Conservation (phyloP, 1,139 yeast genomes). For the Blastobotrys indianensis region DNA sequence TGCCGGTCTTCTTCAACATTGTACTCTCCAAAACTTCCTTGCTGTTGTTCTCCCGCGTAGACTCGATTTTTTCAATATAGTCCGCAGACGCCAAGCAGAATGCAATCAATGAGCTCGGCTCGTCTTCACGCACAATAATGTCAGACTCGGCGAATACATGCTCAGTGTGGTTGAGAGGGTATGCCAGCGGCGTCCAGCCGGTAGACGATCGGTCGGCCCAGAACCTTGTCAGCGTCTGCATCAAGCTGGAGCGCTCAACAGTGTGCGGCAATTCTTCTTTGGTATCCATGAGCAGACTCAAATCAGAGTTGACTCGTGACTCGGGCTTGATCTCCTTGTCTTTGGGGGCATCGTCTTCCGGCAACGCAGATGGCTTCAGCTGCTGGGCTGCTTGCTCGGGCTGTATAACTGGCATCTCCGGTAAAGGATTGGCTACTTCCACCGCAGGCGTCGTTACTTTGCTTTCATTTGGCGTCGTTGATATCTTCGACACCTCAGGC, state of each 20-base stretch:
- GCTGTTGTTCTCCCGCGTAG: constrained; percentile 10
- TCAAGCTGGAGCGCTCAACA: constrained; percentile 67
- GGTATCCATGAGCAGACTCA: constrained; percentile 1
- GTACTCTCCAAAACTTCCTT: constrained; percentile 46
- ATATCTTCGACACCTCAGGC: no score
- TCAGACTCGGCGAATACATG: constrained; percentile 93
- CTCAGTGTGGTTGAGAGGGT: constrained; percentile 66
- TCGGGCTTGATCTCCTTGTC: neutral
- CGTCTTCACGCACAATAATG: constrained; percentile 92
- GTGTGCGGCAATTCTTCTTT: constrained; percentile 27
- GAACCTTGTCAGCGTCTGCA: constrained; percentile 80
- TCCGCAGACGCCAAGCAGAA: constrained; percentile 84
- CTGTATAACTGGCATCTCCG: neutral
- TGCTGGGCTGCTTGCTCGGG: no score
- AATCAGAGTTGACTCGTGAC: constrained; percentile 5
- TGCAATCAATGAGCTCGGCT: constrained; percentile 91
- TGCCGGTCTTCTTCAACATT: constrained; percentile 77
- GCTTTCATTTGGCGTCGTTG: no score
- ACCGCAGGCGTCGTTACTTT: no score
- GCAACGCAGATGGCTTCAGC: neutral
- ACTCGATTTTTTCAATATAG: constrained; percentile 57
- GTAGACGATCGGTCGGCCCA: constrained; percentile 98
- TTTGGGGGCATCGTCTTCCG: neutral
- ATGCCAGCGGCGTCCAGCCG: constrained; percentile 86
- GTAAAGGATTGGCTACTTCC: no score